Evolutionary conservation across 805 yeast genomes (phyloP).

Genomic region (Saccharomycopsis fermentans): DNA sequence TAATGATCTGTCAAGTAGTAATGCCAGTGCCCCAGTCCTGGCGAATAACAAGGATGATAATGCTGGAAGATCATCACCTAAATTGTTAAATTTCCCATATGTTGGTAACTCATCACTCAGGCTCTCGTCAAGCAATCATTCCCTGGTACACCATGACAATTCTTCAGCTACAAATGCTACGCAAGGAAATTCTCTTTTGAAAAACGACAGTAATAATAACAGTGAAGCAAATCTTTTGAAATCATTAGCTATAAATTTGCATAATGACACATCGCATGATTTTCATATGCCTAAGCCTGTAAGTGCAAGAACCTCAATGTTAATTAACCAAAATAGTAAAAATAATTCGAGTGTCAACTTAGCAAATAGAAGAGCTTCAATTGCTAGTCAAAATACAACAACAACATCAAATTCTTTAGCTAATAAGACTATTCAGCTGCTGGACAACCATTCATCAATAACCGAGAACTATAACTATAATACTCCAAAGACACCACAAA

Average conservation of each 20-base stretch:
- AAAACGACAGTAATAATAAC: background rate
- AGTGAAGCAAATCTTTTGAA: conserved; percentile 2
- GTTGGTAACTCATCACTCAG: background rate
- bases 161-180: background rate
- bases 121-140: background rate
- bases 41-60: background rate
- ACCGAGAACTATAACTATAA: background rate
- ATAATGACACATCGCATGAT: conserved; percentile 10
- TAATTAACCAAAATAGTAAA: background rate
- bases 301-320: conserved; percentile 5
- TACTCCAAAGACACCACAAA: background rate
- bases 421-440: background rate
- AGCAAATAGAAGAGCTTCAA: background rate
- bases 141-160: background rate
- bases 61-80: background rate
- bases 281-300: conserved; percentile 18
- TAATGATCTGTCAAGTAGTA: conserved; percentile 1
- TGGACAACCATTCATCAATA: background rate
- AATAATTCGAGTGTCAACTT: background rate
- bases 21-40: background rate
- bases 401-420: background rate
- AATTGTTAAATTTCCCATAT: background rate
- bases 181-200: background rate
- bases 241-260: conserved; percentile 8
- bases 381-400: background rate